Evolutionary conservation across 148 eudicot genomes (phyloP), one percentile per base, ranked within the genome.

Genomic region (Rhododendron vialii): DNA sequence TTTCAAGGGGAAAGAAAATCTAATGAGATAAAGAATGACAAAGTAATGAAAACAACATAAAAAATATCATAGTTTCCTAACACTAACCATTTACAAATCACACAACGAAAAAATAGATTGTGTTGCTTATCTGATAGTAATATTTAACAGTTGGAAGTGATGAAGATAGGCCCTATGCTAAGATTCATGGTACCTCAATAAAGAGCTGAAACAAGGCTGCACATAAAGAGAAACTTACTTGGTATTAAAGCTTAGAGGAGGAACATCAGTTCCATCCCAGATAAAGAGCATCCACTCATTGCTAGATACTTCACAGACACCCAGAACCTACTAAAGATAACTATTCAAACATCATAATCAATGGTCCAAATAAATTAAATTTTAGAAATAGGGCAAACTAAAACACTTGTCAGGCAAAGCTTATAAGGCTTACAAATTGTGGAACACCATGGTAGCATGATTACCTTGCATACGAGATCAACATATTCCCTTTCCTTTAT

Each of bases 261-360:
- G 84, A 82, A 38, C 84, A 82, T 82, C 84, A 63, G 84, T 82
- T 82, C 84, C 84, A 82, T 82, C 84, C 84, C 84, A 82, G 35
- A 82, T 13, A 61, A 61, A 82, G 75, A 82, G 74, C 50, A 82
- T 53, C 84, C 84, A 82, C 55, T 36, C 47, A 63, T 82, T 38
- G 30, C 47, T 18, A 59, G 84, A 61, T 24, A 63, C 76, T 82
- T 82, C 84, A 41, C 35, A 65, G 18, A 61, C 76, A 82, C 75
- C 75, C 2, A 61, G 51, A 63, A 83, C 84, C 84, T 83, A 20
- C 76, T 48, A 83, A 83, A 43, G 36, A 13, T 22, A 83, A 61
- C 26, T 33, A 81, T 78, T 47, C 48, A 78, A 78, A 81, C 10
- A 13, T 17, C 41, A 38, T 15, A 51, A 24, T n/a, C 35, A 18